Evolutionary conservation across 2,329 filamentous ascomycete species (phyloP).

Genomic region (Venturia asperata): DNA sequence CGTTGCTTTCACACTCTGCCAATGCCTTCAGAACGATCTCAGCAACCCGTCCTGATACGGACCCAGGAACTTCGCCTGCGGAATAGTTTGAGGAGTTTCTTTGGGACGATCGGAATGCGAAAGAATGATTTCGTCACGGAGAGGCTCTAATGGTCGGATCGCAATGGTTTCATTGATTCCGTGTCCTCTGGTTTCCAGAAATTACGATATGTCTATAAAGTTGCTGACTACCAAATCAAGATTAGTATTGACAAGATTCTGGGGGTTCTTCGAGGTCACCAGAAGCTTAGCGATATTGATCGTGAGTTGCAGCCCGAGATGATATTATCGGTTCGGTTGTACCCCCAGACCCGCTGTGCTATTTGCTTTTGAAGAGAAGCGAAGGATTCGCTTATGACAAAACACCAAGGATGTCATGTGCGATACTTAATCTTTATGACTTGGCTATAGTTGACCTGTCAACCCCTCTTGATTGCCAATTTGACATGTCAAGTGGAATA

Average conservation of each 20-base stretch:
- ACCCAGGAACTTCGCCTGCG: background rate
- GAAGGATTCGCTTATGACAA: background rate
- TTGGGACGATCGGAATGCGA: too few relatives aligned
- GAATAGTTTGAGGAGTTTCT: background rate
- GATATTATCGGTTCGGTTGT: too few relatives aligned
- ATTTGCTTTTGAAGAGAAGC: background rate
- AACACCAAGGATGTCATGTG: background rate
- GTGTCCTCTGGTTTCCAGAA: too few relatives aligned
- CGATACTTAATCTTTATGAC: background rate
- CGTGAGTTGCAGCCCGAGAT: too few relatives aligned
- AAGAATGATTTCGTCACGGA: background rate
- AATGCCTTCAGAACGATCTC: background rate
- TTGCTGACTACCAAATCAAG: too few relatives aligned
- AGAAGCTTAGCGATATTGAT: too few relatives aligned
- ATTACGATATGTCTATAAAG: too few relatives aligned
- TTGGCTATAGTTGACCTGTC: background rate
- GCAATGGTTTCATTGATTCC: too few relatives aligned
- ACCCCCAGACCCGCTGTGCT: background rate
- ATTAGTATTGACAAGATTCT: too few relatives aligned
- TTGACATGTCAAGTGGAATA: background rate
- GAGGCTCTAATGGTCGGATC: background rate
- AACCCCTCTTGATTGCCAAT: background rate
- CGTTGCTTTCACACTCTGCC: slow-evolving; percentile 11
- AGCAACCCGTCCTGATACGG: background rate
- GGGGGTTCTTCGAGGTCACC: too few relatives aligned